Evolutionary conservation across 192 early-diverging fungal genomes (phyloP).

Genomic region (Gaertneriomyces semiglobifer): DNA sequence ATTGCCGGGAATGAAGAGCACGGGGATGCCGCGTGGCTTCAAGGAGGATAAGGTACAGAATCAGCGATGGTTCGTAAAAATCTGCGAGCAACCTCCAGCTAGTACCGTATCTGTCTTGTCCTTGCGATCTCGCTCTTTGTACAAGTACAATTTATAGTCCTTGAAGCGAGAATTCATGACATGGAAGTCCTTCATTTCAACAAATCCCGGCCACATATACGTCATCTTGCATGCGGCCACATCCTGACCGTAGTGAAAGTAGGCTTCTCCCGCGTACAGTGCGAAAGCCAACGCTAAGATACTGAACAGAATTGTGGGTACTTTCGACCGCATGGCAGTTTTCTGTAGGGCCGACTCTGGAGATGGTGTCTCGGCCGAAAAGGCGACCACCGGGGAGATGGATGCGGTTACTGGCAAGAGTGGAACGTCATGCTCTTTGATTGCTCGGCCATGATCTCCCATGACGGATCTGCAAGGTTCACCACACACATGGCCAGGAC

Average conservation of each 20-base stretch:
- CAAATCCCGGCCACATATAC: conserved; percentile 55
- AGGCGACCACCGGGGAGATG: too few species aligned
- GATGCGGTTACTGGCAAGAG: too few species aligned
- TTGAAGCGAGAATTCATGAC: conserved; percentile 31
- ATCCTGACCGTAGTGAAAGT: conserved; percentile 64
- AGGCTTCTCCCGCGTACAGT: conserved; percentile 51
- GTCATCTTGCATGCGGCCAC: conserved; percentile 48
- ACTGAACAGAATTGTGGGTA: too few species aligned
- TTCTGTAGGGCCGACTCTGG: too few species aligned
- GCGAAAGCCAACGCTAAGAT: conserved; percentile 12
- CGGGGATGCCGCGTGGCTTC: conserved; percentile 70
- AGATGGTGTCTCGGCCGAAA: too few species aligned
- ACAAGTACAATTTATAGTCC: conserved; percentile 76
- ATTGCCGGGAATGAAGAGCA: conserved; percentile 92
- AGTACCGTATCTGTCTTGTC: conserved; percentile 31
- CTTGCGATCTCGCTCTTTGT: conserved; percentile 53
- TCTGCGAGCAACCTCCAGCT: conserved; percentile 27
- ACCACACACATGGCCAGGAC: too few species aligned
- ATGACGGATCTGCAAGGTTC: too few species aligned
- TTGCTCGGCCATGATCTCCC: too few species aligned
- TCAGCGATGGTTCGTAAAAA: conserved; percentile 1
- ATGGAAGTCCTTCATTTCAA: conserved; percentile 49
- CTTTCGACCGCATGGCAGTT: too few species aligned
- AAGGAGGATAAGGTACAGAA: neutral
- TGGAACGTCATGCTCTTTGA: too few species aligned